Evolutionary conservation across 441 rosid species (phyloP).

Genomic region (Aleurites moluccanus): DNA sequence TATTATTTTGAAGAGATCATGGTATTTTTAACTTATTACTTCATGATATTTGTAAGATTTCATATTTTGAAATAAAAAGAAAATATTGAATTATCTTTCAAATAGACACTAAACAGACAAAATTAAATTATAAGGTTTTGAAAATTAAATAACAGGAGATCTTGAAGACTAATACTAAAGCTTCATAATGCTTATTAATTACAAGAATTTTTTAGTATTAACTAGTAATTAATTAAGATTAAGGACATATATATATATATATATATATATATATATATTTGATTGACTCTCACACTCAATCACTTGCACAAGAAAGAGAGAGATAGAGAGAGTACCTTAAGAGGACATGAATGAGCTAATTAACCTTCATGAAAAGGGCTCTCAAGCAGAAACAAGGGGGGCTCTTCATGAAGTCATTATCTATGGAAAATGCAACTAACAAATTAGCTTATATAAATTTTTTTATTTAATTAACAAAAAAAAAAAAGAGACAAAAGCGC

Average conservation of each 20-base stretch:
- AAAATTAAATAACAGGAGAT: too few species aligned
- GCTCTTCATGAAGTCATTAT: conserved; percentile 27
- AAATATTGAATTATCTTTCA: too few species aligned
- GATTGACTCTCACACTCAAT: neutral
- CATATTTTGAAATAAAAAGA: too few species aligned
- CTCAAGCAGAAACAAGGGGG: conserved; percentile 30
- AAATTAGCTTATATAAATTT: neutral
- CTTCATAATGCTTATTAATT: neutral
- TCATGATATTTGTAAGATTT: too few species aligned
- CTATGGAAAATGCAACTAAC: conserved; percentile 6
- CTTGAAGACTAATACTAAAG: too few species aligned
- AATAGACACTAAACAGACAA: too few species aligned
- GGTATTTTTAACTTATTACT: too few species aligned
- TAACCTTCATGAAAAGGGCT: conserved; percentile 38
- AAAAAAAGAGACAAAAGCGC: conserved; percentile 9
- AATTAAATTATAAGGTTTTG: too few species aligned
- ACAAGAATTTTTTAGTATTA: neutral
- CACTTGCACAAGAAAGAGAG: neutral
- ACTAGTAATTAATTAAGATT: neutral
- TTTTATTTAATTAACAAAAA: too few species aligned
- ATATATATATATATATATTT: neutral
- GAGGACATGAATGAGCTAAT: conserved; percentile 29
- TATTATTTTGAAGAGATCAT: too few species aligned
- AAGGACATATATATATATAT: too few species aligned
- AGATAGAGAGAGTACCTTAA: conserved; percentile 7